Evolutionary conservation across 2,329 filamentous ascomycete species (phyloP), one percentile per base, ranked within the genome.

Genomic region (Alternaria novae-zelandiae): DNA sequence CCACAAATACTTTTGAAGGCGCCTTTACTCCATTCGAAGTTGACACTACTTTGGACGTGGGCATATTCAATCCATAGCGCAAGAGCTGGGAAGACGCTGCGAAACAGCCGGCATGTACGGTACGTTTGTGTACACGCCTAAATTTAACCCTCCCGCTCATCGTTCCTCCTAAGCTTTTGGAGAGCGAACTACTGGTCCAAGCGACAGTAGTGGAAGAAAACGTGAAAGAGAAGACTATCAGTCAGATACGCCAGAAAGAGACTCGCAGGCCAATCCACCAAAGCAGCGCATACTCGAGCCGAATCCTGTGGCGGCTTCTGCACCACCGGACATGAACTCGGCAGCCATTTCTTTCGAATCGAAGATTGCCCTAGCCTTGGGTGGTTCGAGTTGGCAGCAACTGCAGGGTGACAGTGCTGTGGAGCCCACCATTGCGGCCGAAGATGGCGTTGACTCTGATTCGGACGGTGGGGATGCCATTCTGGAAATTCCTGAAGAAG

Each of bases 351-450:
- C 66, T 25, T 68, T 70, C 30, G 67, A 68, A 36, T 59, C 58
- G 10, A 68, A 57, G 41, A 68, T 70, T 11, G 65, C 58, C 13
- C 45, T 64, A 20, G 67, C 67, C 3, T 57, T 70, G 50, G 49
- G 50, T 10, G 67, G 67, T 13, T 57, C 56, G 6, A 61, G 49
- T 44, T 70, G 67, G 67, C 63, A 70, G 56, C 54, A 64, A 17
- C 55, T 70, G 11, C 65, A 66, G 47, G 50, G 21, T 30, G 26
- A 13, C 7, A 61, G 13, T 23, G 41, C 46, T 12, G 47, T 26
- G 6, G 54, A 51, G 20, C 25, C 58, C 13, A n/a, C 23, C 9
- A 3, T 11, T 30, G 44, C 11, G 17, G 30, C 43, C 41, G 30
- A 25, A 25, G 23, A 44, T 6, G 13, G 32, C 17, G 26, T 36